phyloP scores from a whole-genome alignment of 495 filamentous ascomycete species.

The Aspergillus homomorphus region DNA sequence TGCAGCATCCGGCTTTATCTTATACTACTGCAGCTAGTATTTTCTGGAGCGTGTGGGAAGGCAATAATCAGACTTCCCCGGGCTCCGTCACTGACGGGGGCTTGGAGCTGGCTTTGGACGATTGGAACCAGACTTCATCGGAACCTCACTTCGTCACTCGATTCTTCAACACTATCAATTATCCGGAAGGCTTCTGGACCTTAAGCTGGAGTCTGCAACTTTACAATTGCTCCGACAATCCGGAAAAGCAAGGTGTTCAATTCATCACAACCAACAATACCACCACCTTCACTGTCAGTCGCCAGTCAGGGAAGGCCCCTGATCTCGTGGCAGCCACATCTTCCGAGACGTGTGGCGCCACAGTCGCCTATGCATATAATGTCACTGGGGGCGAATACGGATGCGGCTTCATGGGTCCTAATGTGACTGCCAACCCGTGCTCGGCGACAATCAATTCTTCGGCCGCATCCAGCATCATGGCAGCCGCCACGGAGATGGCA shows the following conservation, averaged over 20 bases:
- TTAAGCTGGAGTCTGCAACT: neutral
- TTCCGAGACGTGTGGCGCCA: neutral
- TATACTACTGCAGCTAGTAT: neutral
- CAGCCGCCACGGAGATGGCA: neutral
- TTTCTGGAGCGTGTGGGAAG: neutral
- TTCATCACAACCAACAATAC: neutral
- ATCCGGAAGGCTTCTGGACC: slow-evolving; percentile 1
- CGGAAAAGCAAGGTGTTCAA: neutral
- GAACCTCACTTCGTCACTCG: neutral
- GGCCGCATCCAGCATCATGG: neutral
- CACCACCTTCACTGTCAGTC: neutral
- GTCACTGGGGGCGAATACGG: neutral
- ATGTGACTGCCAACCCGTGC: neutral
- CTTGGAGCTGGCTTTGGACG: neutral
- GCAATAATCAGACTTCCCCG: neutral
- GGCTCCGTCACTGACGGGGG: neutral
- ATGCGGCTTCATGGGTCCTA: neutral
- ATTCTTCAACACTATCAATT: neutral
- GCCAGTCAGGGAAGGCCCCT: neutral
- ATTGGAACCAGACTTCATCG: neutral
- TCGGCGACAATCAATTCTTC: neutral
- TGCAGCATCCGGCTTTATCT: neutral
- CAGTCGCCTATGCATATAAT: neutral
- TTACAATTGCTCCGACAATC: neutral
- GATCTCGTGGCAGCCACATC: slow-evolving; percentile 4